phyloP scores from a whole-genome alignment of 1,284 basidiomycete species.

The Cutaneotrichosporon sp. region DNA sequence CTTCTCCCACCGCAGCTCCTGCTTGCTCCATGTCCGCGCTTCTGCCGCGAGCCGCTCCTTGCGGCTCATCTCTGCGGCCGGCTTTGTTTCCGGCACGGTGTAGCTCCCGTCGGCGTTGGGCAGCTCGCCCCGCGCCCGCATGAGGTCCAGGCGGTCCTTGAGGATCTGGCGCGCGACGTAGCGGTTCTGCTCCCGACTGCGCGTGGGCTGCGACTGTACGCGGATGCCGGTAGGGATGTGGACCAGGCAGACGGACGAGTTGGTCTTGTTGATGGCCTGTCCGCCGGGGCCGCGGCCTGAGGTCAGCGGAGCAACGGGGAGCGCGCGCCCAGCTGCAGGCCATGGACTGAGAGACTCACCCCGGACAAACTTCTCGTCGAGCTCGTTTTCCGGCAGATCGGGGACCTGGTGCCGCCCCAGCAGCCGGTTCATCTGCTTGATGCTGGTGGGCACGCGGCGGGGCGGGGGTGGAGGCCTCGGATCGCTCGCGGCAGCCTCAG shows the following conservation, averaged over 20 bases:
- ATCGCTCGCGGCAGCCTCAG: background rate
- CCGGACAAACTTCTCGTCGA: conserved; percentile 52
- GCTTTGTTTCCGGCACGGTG: background rate
- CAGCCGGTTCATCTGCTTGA: conserved; percentile 47
- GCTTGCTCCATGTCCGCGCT: conserved; percentile 33
- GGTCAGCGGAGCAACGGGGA: conserved; percentile 1
- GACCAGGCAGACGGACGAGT: conserved; percentile 52
- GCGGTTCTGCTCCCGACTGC: conserved; percentile 54
- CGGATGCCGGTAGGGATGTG: conserved; percentile 55
- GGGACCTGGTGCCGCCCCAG: conserved; percentile 31
- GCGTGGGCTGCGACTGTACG: conserved; percentile 55
- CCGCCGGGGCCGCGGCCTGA: conserved; percentile 55
- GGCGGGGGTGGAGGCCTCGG: background rate
- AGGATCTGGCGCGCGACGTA: conserved; percentile 51
- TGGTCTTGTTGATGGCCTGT: conserved; percentile 56
- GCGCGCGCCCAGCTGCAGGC: too few relatives aligned
- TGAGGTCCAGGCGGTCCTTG: conserved; percentile 44
- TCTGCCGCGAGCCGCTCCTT: conserved; percentile 28
- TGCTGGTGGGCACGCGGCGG: conserved; percentile 10
- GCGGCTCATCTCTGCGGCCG: conserved; percentile 15
- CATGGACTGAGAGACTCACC: conserved; percentile 36
- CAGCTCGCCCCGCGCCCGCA: conserved; percentile 30
- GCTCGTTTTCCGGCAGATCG: conserved; percentile 46
- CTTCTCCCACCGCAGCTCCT: conserved; percentile 50
- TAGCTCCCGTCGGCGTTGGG: background rate